Base-by-base conservation (phyloP, 2,329 filamentous ascomycete species). In the Colletotrichum tofieldiae region DNA sequence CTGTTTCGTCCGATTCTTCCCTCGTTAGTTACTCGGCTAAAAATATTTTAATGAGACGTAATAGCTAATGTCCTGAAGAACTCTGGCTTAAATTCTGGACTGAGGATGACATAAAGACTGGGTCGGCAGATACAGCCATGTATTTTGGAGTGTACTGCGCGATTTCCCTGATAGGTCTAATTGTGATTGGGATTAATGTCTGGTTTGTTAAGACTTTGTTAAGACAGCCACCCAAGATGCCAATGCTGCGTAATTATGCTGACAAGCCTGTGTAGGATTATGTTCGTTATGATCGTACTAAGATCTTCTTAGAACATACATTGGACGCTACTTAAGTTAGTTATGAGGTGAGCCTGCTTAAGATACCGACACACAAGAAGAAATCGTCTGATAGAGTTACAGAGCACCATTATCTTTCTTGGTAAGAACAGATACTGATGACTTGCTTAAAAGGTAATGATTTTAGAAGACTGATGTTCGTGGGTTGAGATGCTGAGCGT, bases 121-220 rank as follows among this genome's bases (percentile, higher is more conserved):
- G 58, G 0, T 51, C 55, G 5, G 56, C 68, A 18, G 58, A 71
- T 23, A 76, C 75, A 26, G 71, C 66, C n/a, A 80, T 76, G 52
- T 81, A 80, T 51, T 74, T 80, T 26, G 79, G 79, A 2, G 51
- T 81, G 0, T 72, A 54, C 26, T 47, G 60, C 0, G 55, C 52
- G 1, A 69, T 70, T 12, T 5, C 67, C 78, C 0, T 56, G 7
- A 14, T 67, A 2, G 64, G 64, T 1, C 52, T 71, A 7, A 12
- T 62, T 2, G n/a, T 56, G 18, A 62, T 62, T 18, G 68, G 64
- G 4, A 23, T 62, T 1, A 55, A 67, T 7, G 56, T 71, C 14
- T 71, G 64, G 68, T 61, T 39, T 9, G 64, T 62, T 3, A 9
- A 41, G 2, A 18, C 29, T 61, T 39, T 9, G 64, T 62, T 3